Evolutionary conservation across 192 early-diverging fungal genomes (phyloP).

Genomic region (Mortierella claussenii): DNA sequence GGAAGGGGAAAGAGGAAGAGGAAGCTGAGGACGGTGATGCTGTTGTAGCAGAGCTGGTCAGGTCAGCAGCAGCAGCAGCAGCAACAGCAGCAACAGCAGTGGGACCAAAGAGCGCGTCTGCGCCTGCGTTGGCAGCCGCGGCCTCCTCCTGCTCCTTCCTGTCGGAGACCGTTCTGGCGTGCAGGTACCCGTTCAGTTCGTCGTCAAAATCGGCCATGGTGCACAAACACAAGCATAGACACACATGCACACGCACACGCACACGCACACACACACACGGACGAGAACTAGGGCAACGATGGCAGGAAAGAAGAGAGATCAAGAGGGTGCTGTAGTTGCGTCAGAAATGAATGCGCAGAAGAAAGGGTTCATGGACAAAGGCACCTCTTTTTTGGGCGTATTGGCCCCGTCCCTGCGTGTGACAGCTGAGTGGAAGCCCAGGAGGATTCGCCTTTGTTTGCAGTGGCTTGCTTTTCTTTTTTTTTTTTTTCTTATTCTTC

Average conservation of each 20-base stretch:
- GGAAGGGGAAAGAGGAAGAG: slow-evolving; percentile 3
- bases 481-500: background rate
- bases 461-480: slow-evolving; percentile 5
- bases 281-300: too few relatives aligned
- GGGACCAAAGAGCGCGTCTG: slow-evolving; percentile 24
- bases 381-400: too few relatives aligned
- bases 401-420: too few relatives aligned
- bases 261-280: too few relatives aligned
- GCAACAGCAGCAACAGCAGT: background rate
- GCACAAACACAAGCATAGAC: too few relatives aligned
- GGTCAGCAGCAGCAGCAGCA: background rate
- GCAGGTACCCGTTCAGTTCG: slow-evolving; percentile 41
- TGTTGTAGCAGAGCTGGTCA: background rate
- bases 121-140: slow-evolving; percentile 30
- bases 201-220: slow-evolving; percentile 50
- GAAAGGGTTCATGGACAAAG: too few relatives aligned
- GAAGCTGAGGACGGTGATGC: background rate
- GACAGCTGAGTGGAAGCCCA: too few relatives aligned
- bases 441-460: background rate
- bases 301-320: too few relatives aligned
- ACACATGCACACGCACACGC: too few relatives aligned
- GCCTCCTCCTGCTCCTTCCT: slow-evolving; percentile 20
- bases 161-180: slow-evolving; percentile 25
- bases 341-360: too few relatives aligned
- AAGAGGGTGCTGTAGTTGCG: too few relatives aligned